Conservation (phyloP, 192 early-diverging fungal species). For the Geosiphon pyriformis region DNA sequence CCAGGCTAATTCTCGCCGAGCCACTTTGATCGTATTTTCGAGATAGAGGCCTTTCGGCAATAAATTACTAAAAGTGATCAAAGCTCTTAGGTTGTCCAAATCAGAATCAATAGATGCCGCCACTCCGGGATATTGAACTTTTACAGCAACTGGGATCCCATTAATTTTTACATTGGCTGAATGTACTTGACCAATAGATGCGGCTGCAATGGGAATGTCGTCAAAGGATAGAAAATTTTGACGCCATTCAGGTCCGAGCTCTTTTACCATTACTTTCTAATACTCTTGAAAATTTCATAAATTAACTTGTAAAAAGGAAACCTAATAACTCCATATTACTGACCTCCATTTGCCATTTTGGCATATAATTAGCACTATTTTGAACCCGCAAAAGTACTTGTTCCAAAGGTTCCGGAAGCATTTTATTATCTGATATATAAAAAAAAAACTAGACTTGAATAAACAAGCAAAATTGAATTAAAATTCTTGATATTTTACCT, state of each 20-base stretch:
- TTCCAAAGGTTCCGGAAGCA: slow-evolving; percentile 76
- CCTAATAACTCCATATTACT: too few relatives aligned
- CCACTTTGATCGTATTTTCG: slow-evolving; percentile 91
- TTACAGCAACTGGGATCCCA: slow-evolving; percentile 69
- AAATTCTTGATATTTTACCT: slow-evolving; percentile 40
- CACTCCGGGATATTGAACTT: slow-evolving; percentile 96
- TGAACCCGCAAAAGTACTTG: slow-evolving; percentile 82
- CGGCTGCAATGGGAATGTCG: slow-evolving; percentile 87
- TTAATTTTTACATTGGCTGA: slow-evolving; percentile 45
- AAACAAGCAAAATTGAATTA: neutral
- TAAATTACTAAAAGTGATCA: slow-evolving; percentile 76
- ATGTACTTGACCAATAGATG: slow-evolving; percentile 84
- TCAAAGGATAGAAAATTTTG: slow-evolving; percentile 62
- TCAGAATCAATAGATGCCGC: slow-evolving; percentile 84
- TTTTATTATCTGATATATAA: slow-evolving; percentile 47
- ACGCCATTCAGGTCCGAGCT: slow-evolving; percentile 72
- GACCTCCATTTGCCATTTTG: slow-evolving; percentile 75
- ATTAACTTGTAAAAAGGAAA: neutral
- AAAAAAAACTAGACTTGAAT: neutral
- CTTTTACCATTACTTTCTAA: slow-evolving; percentile 56
- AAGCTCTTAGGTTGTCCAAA: slow-evolving; percentile 71
- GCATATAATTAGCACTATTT: slow-evolving; percentile 95
- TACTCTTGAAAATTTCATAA: neutral
- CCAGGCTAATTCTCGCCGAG: slow-evolving; percentile 82
- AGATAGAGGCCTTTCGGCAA: slow-evolving; percentile 92